Conservation (phyloP, 2,329 filamentous ascomycete genomes). For the Rhinocladiella similis region DNA sequence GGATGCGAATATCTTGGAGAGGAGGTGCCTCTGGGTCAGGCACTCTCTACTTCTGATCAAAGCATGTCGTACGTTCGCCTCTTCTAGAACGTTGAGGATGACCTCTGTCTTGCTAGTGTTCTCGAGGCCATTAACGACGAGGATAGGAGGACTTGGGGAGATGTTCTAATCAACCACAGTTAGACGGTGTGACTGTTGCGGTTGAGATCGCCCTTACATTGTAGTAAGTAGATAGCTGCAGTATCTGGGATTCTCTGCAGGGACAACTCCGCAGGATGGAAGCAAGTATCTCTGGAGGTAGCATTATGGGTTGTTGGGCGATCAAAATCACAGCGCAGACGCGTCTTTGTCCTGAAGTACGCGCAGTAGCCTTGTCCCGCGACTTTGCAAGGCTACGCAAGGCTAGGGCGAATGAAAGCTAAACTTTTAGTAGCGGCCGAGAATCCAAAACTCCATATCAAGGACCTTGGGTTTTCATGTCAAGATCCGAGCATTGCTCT, state of each 20-base stretch:
- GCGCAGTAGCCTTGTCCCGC: background rate
- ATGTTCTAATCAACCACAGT: background rate
- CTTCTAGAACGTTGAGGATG: slow-evolving; percentile 62
- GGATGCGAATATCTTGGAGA: slow-evolving; percentile 47
- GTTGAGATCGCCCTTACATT: slow-evolving; percentile 34
- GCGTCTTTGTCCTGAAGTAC: background rate
- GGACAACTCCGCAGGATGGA: slow-evolving; percentile 35
- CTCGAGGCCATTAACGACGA: slow-evolving; percentile 81
- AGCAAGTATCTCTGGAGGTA: slow-evolving; percentile 18
- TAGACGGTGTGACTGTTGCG: background rate
- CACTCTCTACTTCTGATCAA: slow-evolving; percentile 47
- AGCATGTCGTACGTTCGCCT: slow-evolving; percentile 52
- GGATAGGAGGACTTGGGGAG: slow-evolving; percentile 67
- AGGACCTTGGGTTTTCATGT: background rate
- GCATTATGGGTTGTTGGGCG: background rate
- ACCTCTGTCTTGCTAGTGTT: slow-evolving; percentile 84
- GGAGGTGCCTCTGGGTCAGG: slow-evolving; percentile 46
- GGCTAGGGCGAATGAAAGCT: background rate
- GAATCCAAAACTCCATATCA: background rate
- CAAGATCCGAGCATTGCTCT: slow-evolving; percentile 1
- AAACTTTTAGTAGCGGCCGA: too few relatives aligned
- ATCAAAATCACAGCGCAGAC: background rate
- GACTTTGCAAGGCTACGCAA: background rate
- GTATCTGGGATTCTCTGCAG: slow-evolving; percentile 44
- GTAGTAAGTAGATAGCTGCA: slow-evolving; percentile 43